A percentile compares a stretch with the other conserved stretches of the same genome.
Conservation (phyloP, 352 stramenopile species). For the Thraustochytrium striatum region DNA sequence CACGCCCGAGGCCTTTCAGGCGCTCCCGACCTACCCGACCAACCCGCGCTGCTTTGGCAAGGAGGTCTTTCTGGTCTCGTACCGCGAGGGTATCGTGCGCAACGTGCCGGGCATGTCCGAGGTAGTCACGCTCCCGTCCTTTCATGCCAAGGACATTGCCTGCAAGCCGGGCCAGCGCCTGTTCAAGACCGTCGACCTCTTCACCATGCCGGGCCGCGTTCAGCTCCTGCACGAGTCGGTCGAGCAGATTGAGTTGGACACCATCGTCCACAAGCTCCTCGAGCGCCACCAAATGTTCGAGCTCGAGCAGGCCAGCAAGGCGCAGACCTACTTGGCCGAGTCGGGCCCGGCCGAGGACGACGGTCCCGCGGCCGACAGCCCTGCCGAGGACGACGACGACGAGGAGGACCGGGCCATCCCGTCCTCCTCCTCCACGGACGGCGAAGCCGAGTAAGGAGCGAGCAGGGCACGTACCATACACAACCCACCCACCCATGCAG, state of each 20-base stretch:
- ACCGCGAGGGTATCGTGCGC: slow-evolving; percentile 82
- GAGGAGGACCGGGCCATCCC: too few species aligned
- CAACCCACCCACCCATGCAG: too few species aligned
- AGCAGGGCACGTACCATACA: too few species aligned
- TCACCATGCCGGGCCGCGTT: slow-evolving; percentile 86
- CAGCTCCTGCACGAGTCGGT: slow-evolving; percentile 83
- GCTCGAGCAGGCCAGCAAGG: slow-evolving; percentile 8
- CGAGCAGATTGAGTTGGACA: slow-evolving; percentile 73
- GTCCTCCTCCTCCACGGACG: too few species aligned
- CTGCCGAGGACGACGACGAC: too few species aligned
- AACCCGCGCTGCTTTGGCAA: slow-evolving; percentile 74
- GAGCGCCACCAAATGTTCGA: slow-evolving; percentile 28
- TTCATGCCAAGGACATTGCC: slow-evolving; percentile 82
- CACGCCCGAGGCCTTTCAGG: slow-evolving; percentile 61
- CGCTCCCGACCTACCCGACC: slow-evolving; percentile 61
- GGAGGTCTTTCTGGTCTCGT: slow-evolving; percentile 87
- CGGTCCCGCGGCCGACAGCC: too few species aligned
- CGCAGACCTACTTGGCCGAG: neutral
- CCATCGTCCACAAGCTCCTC: slow-evolving; percentile 76
- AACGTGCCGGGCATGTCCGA: slow-evolving; percentile 77
- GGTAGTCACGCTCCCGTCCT: slow-evolving; percentile 82
- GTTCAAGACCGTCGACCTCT: slow-evolving; percentile 86
- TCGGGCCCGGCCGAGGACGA: slow-evolving; percentile 9
- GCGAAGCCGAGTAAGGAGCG: too few species aligned
- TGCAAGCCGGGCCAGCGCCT: slow-evolving; percentile 73